These are phyloP conservation scores for Ganoderma sp. DNA, from an alignment of 1,284 basidiomycete species.

Conservation along the genomic window DNA sequence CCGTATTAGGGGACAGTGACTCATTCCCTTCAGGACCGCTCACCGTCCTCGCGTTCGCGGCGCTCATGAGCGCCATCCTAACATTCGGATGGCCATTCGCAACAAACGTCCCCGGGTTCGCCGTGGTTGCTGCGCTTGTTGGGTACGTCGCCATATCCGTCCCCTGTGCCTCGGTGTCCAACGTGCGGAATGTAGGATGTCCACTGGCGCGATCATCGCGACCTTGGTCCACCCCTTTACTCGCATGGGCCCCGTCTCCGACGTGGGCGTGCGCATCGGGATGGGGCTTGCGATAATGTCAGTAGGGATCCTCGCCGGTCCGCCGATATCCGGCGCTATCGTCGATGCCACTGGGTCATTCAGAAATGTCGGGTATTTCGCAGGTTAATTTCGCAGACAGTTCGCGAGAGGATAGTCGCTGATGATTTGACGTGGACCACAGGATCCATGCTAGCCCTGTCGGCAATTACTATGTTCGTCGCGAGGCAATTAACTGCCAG, in stretches of 20 bases:
- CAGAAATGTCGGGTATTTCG: conserved; percentile 59
- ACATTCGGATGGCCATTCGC: conserved; percentile 65
- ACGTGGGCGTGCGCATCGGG: conserved; percentile 60
- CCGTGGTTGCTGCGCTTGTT: conserved; percentile 42
- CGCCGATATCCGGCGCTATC: conserved; percentile 60
- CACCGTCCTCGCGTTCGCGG: conserved; percentile 60
- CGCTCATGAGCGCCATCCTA: conserved; percentile 51
- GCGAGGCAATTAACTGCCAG: neutral
- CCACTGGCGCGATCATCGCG: conserved; percentile 60
- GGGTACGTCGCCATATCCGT: neutral
- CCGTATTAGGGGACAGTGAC: neutral
- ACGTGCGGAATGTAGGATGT: conserved; percentile 54
- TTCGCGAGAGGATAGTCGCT: neutral
- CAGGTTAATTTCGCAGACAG: conserved; percentile 44
- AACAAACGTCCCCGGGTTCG: conserved; percentile 44
- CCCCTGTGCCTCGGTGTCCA: conserved; percentile 20
- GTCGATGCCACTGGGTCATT: conserved; percentile 48
- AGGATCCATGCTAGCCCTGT: neutral
- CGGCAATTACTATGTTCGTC: neutral
- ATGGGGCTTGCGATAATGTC: conserved; percentile 55
- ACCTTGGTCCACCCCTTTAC: conserved; percentile 60
- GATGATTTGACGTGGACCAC: no score
- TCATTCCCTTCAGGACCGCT: conserved; percentile 47
- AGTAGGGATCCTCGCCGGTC: conserved; percentile 51
- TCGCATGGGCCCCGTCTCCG: conserved; percentile 54